phyloP scores from a whole-genome alignment of 306 rosid species.

The Mimosa pudica region DNA sequence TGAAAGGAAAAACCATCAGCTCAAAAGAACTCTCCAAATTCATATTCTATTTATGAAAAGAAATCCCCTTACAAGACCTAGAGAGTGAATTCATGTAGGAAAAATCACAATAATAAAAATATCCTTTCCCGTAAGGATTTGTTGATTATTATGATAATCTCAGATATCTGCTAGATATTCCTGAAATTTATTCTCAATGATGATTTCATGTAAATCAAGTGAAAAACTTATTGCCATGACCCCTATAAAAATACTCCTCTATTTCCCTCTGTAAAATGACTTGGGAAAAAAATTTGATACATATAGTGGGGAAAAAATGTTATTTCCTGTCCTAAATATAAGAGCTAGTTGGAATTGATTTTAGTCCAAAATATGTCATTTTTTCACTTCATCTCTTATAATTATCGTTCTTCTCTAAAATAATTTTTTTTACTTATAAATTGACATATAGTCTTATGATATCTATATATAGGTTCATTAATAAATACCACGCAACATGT shows the following conservation, averaged over 20 bases:
- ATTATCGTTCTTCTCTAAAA: too few species aligned
- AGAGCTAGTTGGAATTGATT: too few species aligned
- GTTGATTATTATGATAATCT: not conserved
- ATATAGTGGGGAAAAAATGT: not conserved
- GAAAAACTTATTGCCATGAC: not conserved
- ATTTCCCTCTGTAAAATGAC: not conserved
- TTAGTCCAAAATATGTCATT: too few species aligned
- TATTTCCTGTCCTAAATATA: too few species aligned
- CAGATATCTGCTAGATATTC: not conserved
- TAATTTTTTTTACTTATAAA: too few species aligned
- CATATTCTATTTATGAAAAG: not conserved
- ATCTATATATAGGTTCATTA: too few species aligned
- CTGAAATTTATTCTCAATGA: not conserved
- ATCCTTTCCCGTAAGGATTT: not conserved
- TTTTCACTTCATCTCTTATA: too few species aligned
- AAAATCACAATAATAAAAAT: not conserved
- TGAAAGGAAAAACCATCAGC: not conserved
- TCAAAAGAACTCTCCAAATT: constrained; percentile 1
- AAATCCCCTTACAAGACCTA: not conserved
- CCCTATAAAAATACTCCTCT: not conserved
- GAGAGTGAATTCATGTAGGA: not conserved
- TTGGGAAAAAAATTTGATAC: not conserved
- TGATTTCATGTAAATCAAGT: not conserved
- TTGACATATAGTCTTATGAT: too few species aligned
- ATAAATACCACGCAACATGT: too few species aligned